Conservation (phyloP, 352 stramenopile genomes). For the Aphanomyces cochlioides region DNA sequence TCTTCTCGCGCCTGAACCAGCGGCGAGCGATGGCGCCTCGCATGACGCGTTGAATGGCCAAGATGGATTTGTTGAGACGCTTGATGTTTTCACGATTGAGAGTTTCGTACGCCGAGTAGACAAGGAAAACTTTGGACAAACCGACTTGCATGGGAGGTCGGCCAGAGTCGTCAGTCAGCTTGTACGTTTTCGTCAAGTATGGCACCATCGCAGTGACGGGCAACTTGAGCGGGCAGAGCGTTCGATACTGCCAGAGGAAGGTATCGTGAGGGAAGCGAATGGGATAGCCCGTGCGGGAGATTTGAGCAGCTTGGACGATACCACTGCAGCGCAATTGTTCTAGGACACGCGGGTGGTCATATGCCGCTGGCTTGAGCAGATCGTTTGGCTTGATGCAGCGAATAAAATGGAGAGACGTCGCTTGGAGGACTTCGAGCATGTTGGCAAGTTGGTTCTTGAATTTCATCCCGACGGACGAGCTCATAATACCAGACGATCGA, state of each 20-base stretch:
- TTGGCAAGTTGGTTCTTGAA: slow-evolving; percentile 92
- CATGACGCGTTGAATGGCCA: slow-evolving; percentile 49
- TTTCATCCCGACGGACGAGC: slow-evolving; percentile 80
- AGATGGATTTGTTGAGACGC: not conserved
- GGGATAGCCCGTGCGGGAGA: slow-evolving; percentile 87
- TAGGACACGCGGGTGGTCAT: slow-evolving; percentile 64
- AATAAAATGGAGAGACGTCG: slow-evolving; percentile 91
- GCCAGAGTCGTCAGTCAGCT: not conserved
- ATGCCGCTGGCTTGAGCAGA: slow-evolving; percentile 48
- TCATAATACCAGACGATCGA: slow-evolving; percentile 36
- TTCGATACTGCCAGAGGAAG: slow-evolving; percentile 81
- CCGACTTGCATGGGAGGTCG: slow-evolving; percentile 14
- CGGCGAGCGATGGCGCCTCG: slow-evolving; percentile 50
- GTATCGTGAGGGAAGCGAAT: slow-evolving; percentile 92
- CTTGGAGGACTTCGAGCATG: slow-evolving; percentile 95
- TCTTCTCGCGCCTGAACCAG: slow-evolving; percentile 39
- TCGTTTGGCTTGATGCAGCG: slow-evolving; percentile 90
- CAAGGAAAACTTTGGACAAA: slow-evolving; percentile 28
- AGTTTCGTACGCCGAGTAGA: slow-evolving; percentile 15
- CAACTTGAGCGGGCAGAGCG: not conserved
- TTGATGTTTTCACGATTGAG: slow-evolving; percentile 17
- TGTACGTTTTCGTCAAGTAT: slow-evolving; percentile 8
- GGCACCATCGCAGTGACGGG: slow-evolving; percentile 2
- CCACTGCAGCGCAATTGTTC: slow-evolving; percentile 85
- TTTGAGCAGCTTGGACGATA: slow-evolving; percentile 86